phyloP scores from a whole-genome alignment of 441 rosid genomes.

The Macaranga tanarius region DNA sequence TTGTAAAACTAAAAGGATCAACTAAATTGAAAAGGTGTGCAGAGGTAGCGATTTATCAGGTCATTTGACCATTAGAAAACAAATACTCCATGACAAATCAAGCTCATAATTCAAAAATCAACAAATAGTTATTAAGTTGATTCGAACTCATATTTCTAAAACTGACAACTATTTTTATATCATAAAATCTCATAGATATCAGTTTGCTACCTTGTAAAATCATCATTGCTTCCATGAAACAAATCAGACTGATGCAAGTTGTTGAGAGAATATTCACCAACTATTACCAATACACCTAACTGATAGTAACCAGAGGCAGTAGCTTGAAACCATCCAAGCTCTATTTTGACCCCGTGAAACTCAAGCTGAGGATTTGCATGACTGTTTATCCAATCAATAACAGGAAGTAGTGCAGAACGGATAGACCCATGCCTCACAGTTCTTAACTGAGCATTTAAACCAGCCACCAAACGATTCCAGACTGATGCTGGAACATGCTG shows the following conservation, averaged over 20 bases:
- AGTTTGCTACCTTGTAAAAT: conserved; percentile 51
- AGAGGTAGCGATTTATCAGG: not conserved
- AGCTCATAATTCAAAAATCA: not conserved
- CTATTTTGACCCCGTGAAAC: conserved; percentile 85
- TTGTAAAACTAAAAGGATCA: not conserved
- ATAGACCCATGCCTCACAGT: conserved; percentile 90
- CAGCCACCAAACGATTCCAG: conserved; percentile 95
- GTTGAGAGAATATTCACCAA: conserved; percentile 56
- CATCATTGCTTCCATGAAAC: conserved; percentile 46
- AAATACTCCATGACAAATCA: not conserved
- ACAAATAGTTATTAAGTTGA: not conserved
- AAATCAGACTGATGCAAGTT: conserved; percentile 42
- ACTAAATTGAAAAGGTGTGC: not conserved
- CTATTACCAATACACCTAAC: conserved; percentile 79
- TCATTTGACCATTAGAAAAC: not conserved
- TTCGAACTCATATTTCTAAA: not conserved
- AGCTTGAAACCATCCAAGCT: conserved; percentile 97
- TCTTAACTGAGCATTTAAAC: conserved; percentile 94
- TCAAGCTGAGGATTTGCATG: conserved; percentile 95
- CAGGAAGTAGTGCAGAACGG: conserved; percentile 78
- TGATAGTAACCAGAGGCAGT: conserved; percentile 98
- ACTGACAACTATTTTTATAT: not conserved
- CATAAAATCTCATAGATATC: not conserved
- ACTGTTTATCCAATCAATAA: conserved; percentile 80
- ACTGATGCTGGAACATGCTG: conserved; percentile 94